Percentiles rank a stretch among this genome's conserved stretches.
phyloP scores from a whole-genome alignment of 257 asterid species.

The Penstemon eatonii region DNA sequence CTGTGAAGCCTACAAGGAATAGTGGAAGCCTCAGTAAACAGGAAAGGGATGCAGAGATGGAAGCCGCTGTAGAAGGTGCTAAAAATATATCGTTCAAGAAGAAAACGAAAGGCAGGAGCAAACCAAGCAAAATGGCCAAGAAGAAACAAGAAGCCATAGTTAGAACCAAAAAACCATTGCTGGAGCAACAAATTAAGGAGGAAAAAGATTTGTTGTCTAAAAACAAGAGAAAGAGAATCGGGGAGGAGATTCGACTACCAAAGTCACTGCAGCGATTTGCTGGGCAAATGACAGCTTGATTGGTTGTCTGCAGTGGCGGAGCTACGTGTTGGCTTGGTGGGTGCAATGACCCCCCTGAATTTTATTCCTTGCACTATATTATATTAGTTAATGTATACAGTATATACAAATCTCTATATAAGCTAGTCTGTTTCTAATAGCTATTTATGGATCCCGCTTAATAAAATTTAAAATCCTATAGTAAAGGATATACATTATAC shows the following conservation, averaged over 20 bases:
- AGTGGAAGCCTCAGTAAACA: slow-evolving; percentile 48
- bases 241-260: slow-evolving; percentile 56
- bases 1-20: slow-evolving; percentile 57
- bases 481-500: too few species aligned
- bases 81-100: slow-evolving; percentile 55
- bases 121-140: slow-evolving; percentile 69
- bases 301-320: too few species aligned
- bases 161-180: slow-evolving; percentile 62
- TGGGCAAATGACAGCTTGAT: slow-evolving; percentile 41
- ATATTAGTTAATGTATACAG: too few species aligned
- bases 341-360: too few species aligned
- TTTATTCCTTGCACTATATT: too few species aligned
- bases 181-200: slow-evolving; percentile 44
- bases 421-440: too few species aligned
- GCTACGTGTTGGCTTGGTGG: too few species aligned
- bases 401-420: too few species aligned
- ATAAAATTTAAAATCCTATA: too few species aligned
- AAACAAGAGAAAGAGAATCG: slow-evolving; percentile 59
- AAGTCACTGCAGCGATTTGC: slow-evolving; percentile 68
- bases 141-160: slow-evolving; percentile 73
- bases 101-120: slow-evolving; percentile 91
- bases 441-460: too few species aligned
- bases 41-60: slow-evolving; percentile 64
- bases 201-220: slow-evolving; percentile 25
- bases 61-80: slow-evolving; percentile 65